phyloP scores from a whole-genome alignment of 192 early-diverging fungal genomes.

The Dimargaris xerosporica region DNA sequence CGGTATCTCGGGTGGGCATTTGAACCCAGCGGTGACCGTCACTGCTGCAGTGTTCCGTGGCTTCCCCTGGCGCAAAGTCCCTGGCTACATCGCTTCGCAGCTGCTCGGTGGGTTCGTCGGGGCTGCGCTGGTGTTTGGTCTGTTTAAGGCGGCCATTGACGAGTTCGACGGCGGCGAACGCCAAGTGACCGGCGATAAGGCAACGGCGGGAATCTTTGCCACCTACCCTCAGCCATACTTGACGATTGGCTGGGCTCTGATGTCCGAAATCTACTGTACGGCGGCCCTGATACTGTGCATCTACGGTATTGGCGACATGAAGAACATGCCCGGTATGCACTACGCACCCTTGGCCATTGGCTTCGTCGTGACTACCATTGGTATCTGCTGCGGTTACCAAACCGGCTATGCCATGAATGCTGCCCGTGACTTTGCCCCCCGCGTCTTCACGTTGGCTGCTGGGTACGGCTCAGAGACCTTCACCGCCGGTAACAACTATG shows the following conservation, averaged over 20 bases:
- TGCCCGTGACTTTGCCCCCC: slow-evolving; percentile 66
- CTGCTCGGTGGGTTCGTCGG: slow-evolving; percentile 52
- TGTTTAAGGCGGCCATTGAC: slow-evolving; percentile 42
- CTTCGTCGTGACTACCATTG: slow-evolving; percentile 41
- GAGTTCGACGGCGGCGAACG: slow-evolving; percentile 34
- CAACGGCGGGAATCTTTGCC: slow-evolving; percentile 47
- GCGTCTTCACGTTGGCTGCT: slow-evolving; percentile 48
- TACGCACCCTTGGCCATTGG: slow-evolving; percentile 40
- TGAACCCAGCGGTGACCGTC: slow-evolving; percentile 66
- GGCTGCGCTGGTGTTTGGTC: slow-evolving; percentile 47
- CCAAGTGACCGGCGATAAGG: slow-evolving; percentile 25
- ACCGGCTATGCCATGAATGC: slow-evolving; percentile 60
- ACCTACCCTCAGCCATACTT: slow-evolving; percentile 41
- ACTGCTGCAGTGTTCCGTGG: slow-evolving; percentile 46
- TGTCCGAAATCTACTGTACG: slow-evolving; percentile 53
- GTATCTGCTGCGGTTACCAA: slow-evolving; percentile 42
- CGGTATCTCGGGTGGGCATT: slow-evolving; percentile 53
- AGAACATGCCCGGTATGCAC: slow-evolving; percentile 36
- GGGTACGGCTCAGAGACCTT: slow-evolving; percentile 54
- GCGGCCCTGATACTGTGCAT: slow-evolving; percentile 45
- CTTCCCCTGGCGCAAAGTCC: slow-evolving; percentile 53
- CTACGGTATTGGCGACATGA: slow-evolving; percentile 40
- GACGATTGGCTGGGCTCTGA: slow-evolving; percentile 33
- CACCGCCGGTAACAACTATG: slow-evolving; percentile 43
- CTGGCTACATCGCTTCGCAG: slow-evolving; percentile 49